Percentiles rank a stretch among this genome's conserved stretches.
Conservation (phyloP, 257 asterid genomes). For the Ophiorrhiza pumila region DNA sequence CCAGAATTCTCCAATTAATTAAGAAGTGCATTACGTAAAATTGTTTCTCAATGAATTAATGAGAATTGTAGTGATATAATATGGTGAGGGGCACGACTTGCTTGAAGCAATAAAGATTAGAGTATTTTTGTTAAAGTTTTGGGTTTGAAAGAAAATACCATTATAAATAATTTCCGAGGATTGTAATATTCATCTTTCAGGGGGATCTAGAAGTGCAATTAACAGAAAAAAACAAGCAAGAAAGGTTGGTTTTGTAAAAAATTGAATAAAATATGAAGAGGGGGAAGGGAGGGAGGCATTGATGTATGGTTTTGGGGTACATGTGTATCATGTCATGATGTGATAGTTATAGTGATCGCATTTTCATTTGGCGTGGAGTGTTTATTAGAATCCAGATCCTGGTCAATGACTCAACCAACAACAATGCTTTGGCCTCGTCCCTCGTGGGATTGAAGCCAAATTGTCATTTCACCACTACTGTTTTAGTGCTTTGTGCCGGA, state of each 20-base stretch:
- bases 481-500: constrained; percentile 38
- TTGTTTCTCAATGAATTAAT: too few relatives aligned
- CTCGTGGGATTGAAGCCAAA: constrained; percentile 43
- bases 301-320: constrained; percentile 13
- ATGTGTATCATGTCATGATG: constrained; percentile 33
- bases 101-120: too few relatives aligned
- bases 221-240: constrained; percentile 5
- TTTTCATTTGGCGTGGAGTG: constrained; percentile 38
- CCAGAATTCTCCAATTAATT: too few relatives aligned
- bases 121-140: too few relatives aligned
- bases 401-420: too few relatives aligned
- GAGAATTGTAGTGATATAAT: too few relatives aligned
- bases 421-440: constrained; percentile 28
- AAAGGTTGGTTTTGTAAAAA: too few relatives aligned
- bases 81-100: too few relatives aligned
- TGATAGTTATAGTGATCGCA: constrained; percentile 41
- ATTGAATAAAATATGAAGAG: neutral
- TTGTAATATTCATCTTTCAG: too few relatives aligned
- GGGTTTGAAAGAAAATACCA: too few relatives aligned
- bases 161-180: too few relatives aligned
- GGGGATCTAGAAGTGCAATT: neutral
- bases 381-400: constrained; percentile 24
- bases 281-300: constrained; percentile 16
- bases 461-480: constrained; percentile 46
- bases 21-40: too few relatives aligned